Base-by-base conservation (phyloP, 2,329 filamentous ascomycete genomes). In the Zymoseptoria brevis region DNA sequence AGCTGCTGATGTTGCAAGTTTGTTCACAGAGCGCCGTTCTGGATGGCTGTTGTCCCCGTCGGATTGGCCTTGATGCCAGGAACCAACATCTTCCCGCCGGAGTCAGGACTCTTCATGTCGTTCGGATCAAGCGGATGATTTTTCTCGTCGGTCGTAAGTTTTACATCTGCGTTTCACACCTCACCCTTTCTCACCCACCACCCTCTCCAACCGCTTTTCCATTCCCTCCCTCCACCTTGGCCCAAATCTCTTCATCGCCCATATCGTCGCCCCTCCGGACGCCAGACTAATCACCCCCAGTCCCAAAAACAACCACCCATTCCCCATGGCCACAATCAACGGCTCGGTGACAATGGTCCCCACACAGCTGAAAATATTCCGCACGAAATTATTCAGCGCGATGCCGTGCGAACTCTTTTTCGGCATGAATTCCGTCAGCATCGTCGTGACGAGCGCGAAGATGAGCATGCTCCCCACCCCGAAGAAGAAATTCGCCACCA, bases 401-500 rank as follows among this genome's bases (percentile, higher is more conserved):
- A 93, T 87, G 1, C 88, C 89, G 9, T 83, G 3, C 85, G 88
- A 54, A 86, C 87, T 62, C 51, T 81, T 80, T 50, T 83, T 80
- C 13, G 88, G 88, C 79, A 93, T 87, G 69, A 93, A 91, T 69
- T 94, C 89, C 0, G 89, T 93, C 64, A 94, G 77, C 87, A 94
- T 91, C 0, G 90, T 94, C 0, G 88, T 91, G 0, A 83, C 64
- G 66, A 84, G 81, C 54, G 83, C 81, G 74, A 89, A 91, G 29
- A 91, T 85, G 3, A 94, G 79, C 90, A 95, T 94, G 30, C 82
- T 87, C 2, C 87, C 86, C 3, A 88, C 66, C 16, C 90, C 90
- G 67, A 93, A 94, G 70, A 74, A 73, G 66, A 74, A 74, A 50
- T 74, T 73, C 21, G 69, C 68, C 1, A 73, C 60, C 64, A 74